These are phyloP conservation scores for Reutealis trisperma DNA, from an alignment of 345 rosid genomes.

Conservation along the genomic window DNA sequence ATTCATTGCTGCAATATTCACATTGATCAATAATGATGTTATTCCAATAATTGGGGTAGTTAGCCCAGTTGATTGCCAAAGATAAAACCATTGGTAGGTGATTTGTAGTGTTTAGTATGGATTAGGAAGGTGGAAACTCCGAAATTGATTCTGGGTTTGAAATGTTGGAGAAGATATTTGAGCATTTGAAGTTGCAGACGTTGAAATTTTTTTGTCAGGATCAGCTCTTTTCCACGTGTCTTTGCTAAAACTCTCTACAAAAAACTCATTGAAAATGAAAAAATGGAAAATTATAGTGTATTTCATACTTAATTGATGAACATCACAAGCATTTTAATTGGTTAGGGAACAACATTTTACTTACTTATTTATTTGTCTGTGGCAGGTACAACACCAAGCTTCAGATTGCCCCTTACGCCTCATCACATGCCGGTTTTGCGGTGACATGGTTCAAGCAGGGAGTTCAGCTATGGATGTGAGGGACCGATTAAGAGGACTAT, in stretches of 20 bases:
- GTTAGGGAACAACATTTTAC: not conserved
- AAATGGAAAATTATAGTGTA: not conserved
- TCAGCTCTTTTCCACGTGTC: not conserved
- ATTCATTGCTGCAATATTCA: not conserved
- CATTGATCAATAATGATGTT: not conserved
- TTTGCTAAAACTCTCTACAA: not conserved
- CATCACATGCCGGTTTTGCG: constrained; percentile 79
- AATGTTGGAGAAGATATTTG: not conserved
- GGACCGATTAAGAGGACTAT: constrained; percentile 82
- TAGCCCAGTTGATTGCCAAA: not conserved
- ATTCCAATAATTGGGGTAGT: not conserved
- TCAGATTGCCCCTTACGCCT: constrained; percentile 70
- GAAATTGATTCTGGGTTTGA: not conserved
- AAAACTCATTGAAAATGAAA: not conserved
- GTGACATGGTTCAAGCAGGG: constrained; percentile 95
- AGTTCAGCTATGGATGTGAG: constrained; percentile 62
- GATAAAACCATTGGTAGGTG: not conserved
- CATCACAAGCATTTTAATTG: not conserved
- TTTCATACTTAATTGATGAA: not conserved
- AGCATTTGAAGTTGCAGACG: not conserved
- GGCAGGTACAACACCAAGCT: constrained; percentile 81
- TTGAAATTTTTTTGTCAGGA: not conserved
- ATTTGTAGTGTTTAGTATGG: not conserved
- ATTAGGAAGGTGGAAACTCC: not conserved
- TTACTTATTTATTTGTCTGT: not conserved